phyloP scores from a whole-genome alignment of 768 basidiomycete genomes.

The Boletus vinaceobasis region DNA sequence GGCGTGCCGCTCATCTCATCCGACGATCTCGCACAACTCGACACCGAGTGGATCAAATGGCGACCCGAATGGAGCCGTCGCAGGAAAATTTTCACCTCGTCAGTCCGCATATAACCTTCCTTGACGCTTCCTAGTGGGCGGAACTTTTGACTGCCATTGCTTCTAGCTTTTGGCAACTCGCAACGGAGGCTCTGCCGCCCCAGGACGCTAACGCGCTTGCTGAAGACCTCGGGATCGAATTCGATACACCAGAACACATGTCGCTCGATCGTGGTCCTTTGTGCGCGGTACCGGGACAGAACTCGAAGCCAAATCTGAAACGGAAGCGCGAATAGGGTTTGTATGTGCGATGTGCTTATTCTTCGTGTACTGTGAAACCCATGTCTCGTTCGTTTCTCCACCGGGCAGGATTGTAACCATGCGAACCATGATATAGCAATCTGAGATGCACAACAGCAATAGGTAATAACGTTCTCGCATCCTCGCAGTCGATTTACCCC shows the following conservation, averaged over 20 bases:
- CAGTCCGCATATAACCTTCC: slow-evolving; percentile 14
- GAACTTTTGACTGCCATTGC: not conserved
- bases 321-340: slow-evolving; percentile 43
- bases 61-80: slow-evolving; percentile 75
- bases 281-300: slow-evolving; percentile 36
- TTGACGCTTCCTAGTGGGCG: not conserved
- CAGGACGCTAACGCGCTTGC: slow-evolving; percentile 61
- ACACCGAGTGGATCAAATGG: slow-evolving; percentile 78
- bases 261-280: slow-evolving; percentile 62
- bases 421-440: not conserved
- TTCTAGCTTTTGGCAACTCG: slow-evolving; percentile 70
- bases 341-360: not conserved
- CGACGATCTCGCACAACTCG: slow-evolving; percentile 65
- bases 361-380: not conserved
- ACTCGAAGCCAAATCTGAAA: slow-evolving; percentile 40
- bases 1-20: slow-evolving; percentile 63
- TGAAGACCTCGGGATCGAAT: slow-evolving; percentile 80
- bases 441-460: not conserved
- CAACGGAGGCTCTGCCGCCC: slow-evolving; percentile 63
- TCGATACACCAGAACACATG: slow-evolving; percentile 69
- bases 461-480: not conserved
- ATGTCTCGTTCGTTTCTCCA: not conserved
- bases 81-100: slow-evolving; percentile 60
- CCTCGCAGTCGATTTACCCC: not conserved
- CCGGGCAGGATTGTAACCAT: not conserved